These are phyloP conservation scores for Quercus phellos DNA, from an alignment of 331 rosid species.

Conservation along the genomic window DNA sequence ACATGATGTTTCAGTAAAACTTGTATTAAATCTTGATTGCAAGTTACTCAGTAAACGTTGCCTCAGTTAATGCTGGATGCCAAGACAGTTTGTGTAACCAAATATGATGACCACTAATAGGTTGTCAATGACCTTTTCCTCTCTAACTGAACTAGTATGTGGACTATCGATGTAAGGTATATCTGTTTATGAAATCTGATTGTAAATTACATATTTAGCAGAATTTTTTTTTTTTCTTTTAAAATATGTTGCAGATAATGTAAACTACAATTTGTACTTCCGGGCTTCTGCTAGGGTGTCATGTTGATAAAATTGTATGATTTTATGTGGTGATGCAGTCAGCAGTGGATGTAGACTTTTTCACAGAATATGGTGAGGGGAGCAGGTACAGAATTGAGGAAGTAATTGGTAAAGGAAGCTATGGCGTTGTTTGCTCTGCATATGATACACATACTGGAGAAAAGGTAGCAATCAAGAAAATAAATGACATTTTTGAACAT, in stretches of 20 bases:
- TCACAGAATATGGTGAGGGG: constrained; percentile 98
- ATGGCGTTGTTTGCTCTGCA: constrained; percentile 99
- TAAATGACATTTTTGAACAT: constrained; percentile 96
- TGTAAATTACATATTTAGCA: background rate
- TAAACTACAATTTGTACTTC: constrained; percentile 2
- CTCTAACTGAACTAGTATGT: background rate
- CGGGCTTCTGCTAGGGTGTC: background rate
- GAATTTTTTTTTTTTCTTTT: background rate
- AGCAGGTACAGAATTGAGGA: constrained; percentile 96
- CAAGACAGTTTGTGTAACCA: background rate
- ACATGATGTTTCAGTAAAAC: background rate
- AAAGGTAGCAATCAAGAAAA: constrained; percentile 95
- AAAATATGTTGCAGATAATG: background rate
- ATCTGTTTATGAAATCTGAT: background rate
- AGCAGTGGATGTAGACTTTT: constrained; percentile 82
- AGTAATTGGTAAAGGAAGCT: constrained; percentile 99
- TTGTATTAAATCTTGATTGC: background rate
- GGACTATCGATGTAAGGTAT: background rate
- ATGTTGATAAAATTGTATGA: constrained; percentile 16
- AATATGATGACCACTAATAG: background rate
- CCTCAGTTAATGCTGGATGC: background rate
- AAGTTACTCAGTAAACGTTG: no score
- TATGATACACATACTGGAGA: constrained; percentile 87
- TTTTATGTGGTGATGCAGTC: constrained; percentile 53
- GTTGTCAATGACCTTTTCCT: background rate